These are phyloP conservation scores for Mariannaea elegans DNA, from an alignment of 2,329 filamentous ascomycete genomes.

Conservation along the genomic window DNA sequence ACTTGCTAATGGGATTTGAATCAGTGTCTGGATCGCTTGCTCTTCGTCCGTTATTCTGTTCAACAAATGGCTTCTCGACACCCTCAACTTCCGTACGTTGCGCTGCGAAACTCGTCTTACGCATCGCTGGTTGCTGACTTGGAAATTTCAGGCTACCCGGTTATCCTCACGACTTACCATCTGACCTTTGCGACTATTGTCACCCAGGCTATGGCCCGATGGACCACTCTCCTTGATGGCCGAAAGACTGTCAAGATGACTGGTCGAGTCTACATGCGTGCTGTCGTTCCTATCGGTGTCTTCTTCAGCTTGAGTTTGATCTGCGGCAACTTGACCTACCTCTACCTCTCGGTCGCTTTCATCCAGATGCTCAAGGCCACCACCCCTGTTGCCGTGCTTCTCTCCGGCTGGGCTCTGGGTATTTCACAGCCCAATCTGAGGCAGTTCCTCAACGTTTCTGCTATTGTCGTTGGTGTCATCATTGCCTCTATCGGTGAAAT, in stretches of 20 bases:
- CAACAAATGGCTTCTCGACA: slow-evolving; percentile 98
- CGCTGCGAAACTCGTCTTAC: neutral
- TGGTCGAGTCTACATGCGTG: slow-evolving; percentile 88
- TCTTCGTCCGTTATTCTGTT: slow-evolving; percentile 96
- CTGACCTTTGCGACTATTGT: slow-evolving; percentile 91
- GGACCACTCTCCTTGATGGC: slow-evolving; percentile 89
- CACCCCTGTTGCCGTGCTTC: slow-evolving; percentile 90
- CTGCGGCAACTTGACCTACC: slow-evolving; percentile 94
- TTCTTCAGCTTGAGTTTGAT: slow-evolving; percentile 98
- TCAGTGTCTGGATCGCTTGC: slow-evolving; percentile 88
- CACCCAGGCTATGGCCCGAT: slow-evolving; percentile 92
- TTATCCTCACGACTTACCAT: slow-evolving; percentile 96
- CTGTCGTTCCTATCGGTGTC: slow-evolving; percentile 92
- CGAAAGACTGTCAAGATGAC: slow-evolving; percentile 98
- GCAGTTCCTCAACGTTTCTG: slow-evolving; percentile 90
- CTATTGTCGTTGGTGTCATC: slow-evolving; percentile 93
- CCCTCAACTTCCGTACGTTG: slow-evolving; percentile 73
- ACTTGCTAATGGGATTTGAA: slow-evolving; percentile 23
- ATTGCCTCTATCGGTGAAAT: slow-evolving; percentile 97
- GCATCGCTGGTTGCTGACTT: slow-evolving; percentile 28
- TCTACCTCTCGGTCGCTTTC: slow-evolving; percentile 94
- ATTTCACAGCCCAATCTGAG: slow-evolving; percentile 85
- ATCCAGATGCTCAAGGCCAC: slow-evolving; percentile 99
- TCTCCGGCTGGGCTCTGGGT: slow-evolving; percentile 89
- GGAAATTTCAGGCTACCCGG: slow-evolving; percentile 65